Conservation (phyloP, 2,329 filamentous ascomycete species). For the Botrytis deweyae region DNA sequence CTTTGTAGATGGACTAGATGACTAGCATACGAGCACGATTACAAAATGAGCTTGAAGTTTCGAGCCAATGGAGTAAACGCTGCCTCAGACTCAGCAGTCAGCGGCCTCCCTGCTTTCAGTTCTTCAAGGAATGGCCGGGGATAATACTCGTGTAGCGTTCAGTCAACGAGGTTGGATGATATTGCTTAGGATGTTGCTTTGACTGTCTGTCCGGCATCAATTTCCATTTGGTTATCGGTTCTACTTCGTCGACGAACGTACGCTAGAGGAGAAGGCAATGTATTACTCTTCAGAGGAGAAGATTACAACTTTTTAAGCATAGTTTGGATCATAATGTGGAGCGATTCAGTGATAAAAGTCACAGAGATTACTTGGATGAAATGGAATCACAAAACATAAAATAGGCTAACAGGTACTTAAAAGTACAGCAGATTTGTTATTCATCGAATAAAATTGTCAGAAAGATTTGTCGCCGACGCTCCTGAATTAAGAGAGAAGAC, state of each 20-base stretch:
- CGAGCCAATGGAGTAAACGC: neutral
- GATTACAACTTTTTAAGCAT: neutral
- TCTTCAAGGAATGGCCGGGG: too few species aligned
- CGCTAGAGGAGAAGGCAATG: neutral
- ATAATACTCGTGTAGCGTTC: too few species aligned
- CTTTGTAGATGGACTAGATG: neutral
- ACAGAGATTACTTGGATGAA: neutral
- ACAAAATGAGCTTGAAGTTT: neutral
- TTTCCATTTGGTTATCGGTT: neutral
- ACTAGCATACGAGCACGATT: neutral
- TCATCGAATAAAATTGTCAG: neutral
- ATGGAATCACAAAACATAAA: neutral
- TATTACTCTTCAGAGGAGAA: neutral
- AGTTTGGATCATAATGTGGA: neutral
- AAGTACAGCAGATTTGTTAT: neutral
- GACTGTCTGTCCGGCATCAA: too few species aligned
- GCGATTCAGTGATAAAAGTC: neutral
- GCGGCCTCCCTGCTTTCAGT: too few species aligned
- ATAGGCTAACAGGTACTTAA: neutral
- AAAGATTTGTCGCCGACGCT: neutral
- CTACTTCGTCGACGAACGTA: neutral
- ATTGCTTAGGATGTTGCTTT: too few species aligned
- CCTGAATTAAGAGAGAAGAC: neutral
- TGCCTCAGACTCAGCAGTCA: too few species aligned
- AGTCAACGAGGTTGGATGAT: too few species aligned